phyloP scores from a whole-genome alignment of 2,329 filamentous ascomycete species.

The Colletotrichum sp. region DNA sequence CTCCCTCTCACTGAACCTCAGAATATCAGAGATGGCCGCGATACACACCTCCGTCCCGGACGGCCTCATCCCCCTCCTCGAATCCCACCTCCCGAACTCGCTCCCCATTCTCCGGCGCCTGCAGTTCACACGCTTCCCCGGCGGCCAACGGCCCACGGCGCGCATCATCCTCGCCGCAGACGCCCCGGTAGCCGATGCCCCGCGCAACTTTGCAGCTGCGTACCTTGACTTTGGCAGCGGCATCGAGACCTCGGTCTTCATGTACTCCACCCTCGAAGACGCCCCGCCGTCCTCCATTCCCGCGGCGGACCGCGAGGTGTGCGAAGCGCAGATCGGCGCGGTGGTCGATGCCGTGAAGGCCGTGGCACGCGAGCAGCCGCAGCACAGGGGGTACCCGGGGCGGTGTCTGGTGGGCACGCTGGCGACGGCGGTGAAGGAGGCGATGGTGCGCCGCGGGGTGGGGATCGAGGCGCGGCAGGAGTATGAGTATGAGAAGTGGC shows the following conservation, averaged over 20 bases:
- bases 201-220: constrained; percentile 53
- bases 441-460: neutral
- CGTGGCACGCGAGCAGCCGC: constrained; percentile 28
- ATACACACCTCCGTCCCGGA: constrained; percentile 34
- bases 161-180: constrained; percentile 45
- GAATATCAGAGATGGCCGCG: neutral
- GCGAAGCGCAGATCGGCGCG: constrained; percentile 36
- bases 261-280: constrained; percentile 60
- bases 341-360: constrained; percentile 33
- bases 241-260: constrained; percentile 69
- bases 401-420: constrained; percentile 42
- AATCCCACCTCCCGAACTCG: constrained; percentile 58
- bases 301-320: constrained; percentile 24
- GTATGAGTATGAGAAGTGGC: constrained; percentile 58
- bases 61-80: constrained; percentile 52
- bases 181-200: neutral
- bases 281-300: neutral
- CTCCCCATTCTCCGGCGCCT: constrained; percentile 67
- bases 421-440: constrained; percentile 30
- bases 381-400: constrained; percentile 23
- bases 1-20: neutral
- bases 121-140: constrained; percentile 56
- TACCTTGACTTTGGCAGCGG: constrained; percentile 66
- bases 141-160: constrained; percentile 45
- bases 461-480: constrained; percentile 30